Percentiles rank a stretch among this genome's conserved stretches.
These are phyloP conservation scores for Theileria luwenshuni DNA, from an alignment of 169 alveolate species.

Conservation along the genomic window DNA sequence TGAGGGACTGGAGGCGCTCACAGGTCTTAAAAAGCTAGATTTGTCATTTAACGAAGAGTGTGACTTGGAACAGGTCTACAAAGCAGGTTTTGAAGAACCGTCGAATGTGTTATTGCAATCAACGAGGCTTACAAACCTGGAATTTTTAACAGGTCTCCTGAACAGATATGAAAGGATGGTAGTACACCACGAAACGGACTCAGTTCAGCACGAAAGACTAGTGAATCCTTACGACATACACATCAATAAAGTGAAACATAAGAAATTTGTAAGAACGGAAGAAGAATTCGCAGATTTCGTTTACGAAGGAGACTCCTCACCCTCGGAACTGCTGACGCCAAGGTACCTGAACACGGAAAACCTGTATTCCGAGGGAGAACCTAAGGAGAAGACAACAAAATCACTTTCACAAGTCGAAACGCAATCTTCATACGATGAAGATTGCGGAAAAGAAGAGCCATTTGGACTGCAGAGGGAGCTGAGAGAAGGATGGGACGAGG, in stretches of 20 bases:
- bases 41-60: conserved; percentile 24
- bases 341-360: conserved; percentile 20
- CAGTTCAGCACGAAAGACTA: conserved; percentile 30
- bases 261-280: conserved; percentile 34
- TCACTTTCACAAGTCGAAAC: conserved; percentile 20
- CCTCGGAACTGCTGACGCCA: conserved; percentile 58
- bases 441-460: background rate
- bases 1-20: conserved; percentile 11
- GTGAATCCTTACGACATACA: conserved; percentile 22
- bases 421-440: conserved; percentile 12
- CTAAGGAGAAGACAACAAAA: conserved; percentile 2
- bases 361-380: background rate
- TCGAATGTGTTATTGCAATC: conserved; percentile 23
- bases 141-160: conserved; percentile 5
- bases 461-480: background rate
- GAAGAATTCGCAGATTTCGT: conserved; percentile 59
- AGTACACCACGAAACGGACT: conserved; percentile 14
- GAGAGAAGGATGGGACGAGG: background rate
- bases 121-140: conserved; percentile 17
- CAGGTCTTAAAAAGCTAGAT: conserved; percentile 5
- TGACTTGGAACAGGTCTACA: conserved; percentile 14
- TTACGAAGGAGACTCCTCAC: conserved; percentile 48
- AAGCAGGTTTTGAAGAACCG: background rate
- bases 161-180: conserved; percentile 13
- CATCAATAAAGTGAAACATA: conserved; percentile 21